Conservation (phyloP, 2,329 filamentous ascomycete species). For the Orbilia brochopaga region DNA sequence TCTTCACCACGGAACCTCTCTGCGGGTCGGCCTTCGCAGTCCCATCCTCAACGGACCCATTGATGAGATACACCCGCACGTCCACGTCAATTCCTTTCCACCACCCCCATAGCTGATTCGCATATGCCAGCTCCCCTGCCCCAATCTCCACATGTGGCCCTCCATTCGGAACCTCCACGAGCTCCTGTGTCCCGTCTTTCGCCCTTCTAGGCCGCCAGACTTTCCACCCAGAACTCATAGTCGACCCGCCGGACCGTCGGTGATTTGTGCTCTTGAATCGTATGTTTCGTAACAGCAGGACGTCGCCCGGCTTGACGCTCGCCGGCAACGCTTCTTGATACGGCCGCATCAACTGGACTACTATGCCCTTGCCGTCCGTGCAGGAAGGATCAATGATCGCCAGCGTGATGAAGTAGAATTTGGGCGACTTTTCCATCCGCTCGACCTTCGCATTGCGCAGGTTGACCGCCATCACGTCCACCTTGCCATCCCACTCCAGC, state of each 20-base stretch:
- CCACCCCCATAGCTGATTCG: slow-evolving; percentile 53
- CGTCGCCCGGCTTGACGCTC: slow-evolving; percentile 53
- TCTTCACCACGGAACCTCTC: no score
- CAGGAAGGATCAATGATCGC: slow-evolving; percentile 53
- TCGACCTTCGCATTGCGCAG: slow-evolving; percentile 41
- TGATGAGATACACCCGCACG: slow-evolving; percentile 35
- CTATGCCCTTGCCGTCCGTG: slow-evolving; percentile 44
- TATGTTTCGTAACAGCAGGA: slow-evolving; percentile 53
- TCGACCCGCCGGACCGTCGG: slow-evolving; percentile 30
- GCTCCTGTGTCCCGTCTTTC: slow-evolving; percentile 23
- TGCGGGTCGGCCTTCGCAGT: no score
- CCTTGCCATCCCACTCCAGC: slow-evolving; percentile 51
- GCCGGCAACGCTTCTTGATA: slow-evolving; percentile 52
- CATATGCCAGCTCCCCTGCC: slow-evolving; percentile 53
- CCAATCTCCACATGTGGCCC: slow-evolving; percentile 54
- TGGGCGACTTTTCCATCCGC: slow-evolving; percentile 49
- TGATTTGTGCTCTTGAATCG: slow-evolving; percentile 42
- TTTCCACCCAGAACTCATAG: slow-evolving; percentile 33
- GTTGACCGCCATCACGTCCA: slow-evolving; percentile 53
- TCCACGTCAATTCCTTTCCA: slow-evolving; percentile 50
- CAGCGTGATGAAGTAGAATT: slow-evolving; percentile 52
- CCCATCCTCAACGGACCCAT: background rate
- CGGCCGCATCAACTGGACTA: slow-evolving; percentile 51
- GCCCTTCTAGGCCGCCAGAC: slow-evolving; percentile 39
- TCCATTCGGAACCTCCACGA: slow-evolving; percentile 21